Evolutionary conservation across 2,329 filamentous ascomycete genomes (phyloP), one percentile per base, ranked within the genome.

Genomic region (Phaeosphaeria sp.): DNA sequence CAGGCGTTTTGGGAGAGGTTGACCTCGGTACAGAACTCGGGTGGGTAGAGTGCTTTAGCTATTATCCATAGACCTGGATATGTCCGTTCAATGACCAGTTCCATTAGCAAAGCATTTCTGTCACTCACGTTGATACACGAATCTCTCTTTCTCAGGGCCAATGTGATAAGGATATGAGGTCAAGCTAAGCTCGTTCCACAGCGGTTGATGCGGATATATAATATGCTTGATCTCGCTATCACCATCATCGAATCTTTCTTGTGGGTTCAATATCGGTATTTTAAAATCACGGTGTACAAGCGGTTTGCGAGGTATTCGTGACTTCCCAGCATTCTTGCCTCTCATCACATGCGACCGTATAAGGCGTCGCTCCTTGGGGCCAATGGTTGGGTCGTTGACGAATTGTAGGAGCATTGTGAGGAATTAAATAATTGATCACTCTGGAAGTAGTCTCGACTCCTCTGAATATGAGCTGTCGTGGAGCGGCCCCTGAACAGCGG

Each of bases 321-420:
- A 20, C 10, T 50, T 25, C 6, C 55, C 58, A 15, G 52, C 52
- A 21, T 61, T 61, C 30, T 54, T 61, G 13, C 55, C 58, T 22
- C 36, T 39, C 58, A 61, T 56, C 6, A 61, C 58, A 56, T 61
- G 58, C 15, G 55, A 55, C 10, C 58, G 55, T 20, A 61, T 61
- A 3, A 58, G 48, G 5, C 52, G 52, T 21, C 55, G 52, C 18
- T 61, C 52, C 30, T 54, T 58, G n/a, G 49, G 21, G 18, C 49
- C 52, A 27, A 58, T 61, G 13, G 27, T 30, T 13, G 27, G 30
- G 25, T 51, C 51, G 25, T 52, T 58, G 15, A 61, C 52, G 36
- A 61, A 61, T n/a, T 61, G 54, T 23, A 58, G 50, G 4, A 43
- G 23, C 55, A 55, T 61, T 11, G 23, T 27, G 17, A 30, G 1